Evolutionary conservation across 306 rosid species (phyloP).

Genomic region (Malus fusca): DNA sequence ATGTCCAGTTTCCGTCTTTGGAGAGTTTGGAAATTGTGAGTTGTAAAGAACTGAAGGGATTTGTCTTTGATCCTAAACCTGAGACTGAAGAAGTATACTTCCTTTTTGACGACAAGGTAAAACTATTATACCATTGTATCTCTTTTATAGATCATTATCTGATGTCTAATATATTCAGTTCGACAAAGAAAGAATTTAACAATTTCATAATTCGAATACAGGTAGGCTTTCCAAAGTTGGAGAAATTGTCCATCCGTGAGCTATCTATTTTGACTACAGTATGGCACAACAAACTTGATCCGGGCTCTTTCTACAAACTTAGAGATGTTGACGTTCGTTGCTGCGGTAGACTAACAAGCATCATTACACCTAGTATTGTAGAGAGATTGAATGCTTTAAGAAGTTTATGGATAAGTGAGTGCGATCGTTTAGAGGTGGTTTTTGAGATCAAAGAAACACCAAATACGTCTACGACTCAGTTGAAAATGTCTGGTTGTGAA

Average conservation of each 20-base stretch:
- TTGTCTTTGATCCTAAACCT: background rate
- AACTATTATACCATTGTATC: too few species aligned
- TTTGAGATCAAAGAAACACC: background rate
- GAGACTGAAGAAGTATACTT: background rate
- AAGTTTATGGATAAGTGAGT: rapidly evolving
- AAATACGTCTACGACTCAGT: background rate
- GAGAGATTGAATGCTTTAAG: too few species aligned
- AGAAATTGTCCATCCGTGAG: rapidly evolving
- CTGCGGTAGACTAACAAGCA: too few species aligned
- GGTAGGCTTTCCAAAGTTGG: background rate
- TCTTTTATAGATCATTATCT: too few species aligned
- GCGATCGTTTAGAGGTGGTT: background rate
- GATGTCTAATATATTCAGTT: background rate
- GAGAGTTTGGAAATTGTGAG: rapidly evolving
- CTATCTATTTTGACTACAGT: too few species aligned
- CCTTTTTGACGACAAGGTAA: background rate
- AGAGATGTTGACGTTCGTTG: too few species aligned
- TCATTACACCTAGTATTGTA: too few species aligned
- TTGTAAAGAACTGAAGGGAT: background rate
- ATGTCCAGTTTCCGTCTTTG: background rate
- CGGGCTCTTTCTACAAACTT: background rate
- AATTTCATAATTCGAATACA: background rate
- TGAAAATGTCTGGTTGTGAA: background rate
- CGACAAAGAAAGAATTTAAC: background rate
- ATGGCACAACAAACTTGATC: background rate